These are phyloP conservation scores for Anthoceros angustus DNA, from an alignment of 225 moss, liverwort and hornwort genomes.

Conservation along the genomic window DNA sequence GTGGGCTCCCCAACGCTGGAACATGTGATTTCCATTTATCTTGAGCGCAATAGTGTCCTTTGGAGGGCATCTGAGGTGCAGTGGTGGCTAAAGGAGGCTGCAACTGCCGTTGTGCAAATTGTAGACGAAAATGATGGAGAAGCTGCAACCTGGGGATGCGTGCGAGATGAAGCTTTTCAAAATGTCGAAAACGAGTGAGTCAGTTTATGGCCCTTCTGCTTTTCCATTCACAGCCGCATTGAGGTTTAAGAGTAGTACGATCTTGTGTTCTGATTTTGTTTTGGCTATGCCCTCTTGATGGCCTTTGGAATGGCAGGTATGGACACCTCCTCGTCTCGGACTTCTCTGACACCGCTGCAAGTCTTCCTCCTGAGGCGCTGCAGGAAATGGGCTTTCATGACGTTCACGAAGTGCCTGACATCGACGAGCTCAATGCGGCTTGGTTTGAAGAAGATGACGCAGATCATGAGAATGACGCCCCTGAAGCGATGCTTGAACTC, in stretches of 20 bases:
- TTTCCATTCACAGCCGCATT: background rate
- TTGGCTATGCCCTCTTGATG: background rate
- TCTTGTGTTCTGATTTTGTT: background rate
- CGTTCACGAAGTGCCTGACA: too few relatives aligned
- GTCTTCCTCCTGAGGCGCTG: slow-evolving; percentile 52
- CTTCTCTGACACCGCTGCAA: slow-evolving; percentile 62
- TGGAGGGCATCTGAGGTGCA: slow-evolving; percentile 83
- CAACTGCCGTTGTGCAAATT: slow-evolving; percentile 32
- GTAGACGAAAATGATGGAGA: slow-evolving; percentile 39
- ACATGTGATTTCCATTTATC: slow-evolving; percentile 54
- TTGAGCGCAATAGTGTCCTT: slow-evolving; percentile 59
- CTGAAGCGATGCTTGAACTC: too few relatives aligned
- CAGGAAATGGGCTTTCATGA: slow-evolving; percentile 39
- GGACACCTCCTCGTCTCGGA: slow-evolving; percentile 63
- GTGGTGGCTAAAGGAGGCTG: slow-evolving; percentile 57
- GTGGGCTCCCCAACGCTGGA: slow-evolving; percentile 49
- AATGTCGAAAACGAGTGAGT: slow-evolving; percentile 57
- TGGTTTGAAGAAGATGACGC: too few relatives aligned
- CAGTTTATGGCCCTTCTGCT: background rate
- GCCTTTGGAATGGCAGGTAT: slow-evolving; percentile 29
- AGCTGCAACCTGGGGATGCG: slow-evolving; percentile 56
- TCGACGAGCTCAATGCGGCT: too few relatives aligned
- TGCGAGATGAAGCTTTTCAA: slow-evolving; percentile 48
- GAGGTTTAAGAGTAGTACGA: background rate
- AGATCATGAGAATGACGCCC: too few relatives aligned